Conservation (phyloP, 2,329 filamentous ascomycete species). For the Cytospora leucostoma region DNA sequence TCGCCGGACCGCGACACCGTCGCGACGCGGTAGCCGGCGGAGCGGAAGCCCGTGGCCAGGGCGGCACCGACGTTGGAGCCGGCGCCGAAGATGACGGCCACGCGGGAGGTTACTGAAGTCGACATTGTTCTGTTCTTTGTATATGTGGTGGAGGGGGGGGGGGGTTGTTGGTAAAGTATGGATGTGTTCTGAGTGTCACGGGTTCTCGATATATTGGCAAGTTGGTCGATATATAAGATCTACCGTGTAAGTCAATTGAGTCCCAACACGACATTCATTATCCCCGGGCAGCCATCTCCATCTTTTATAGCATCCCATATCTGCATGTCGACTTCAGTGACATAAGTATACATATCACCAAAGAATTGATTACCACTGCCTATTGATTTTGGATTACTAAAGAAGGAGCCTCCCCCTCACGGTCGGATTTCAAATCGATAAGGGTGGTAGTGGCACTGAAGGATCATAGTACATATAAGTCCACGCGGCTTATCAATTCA, state of each 20-base stretch:
- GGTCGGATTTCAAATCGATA: not conserved
- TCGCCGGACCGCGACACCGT: constrained; percentile 26
- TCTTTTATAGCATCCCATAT: too few relatives aligned
- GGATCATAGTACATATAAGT: not conserved
- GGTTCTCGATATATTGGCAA: not conserved
- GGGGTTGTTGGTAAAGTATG: not conserved
- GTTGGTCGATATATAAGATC: too few relatives aligned
- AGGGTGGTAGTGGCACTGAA: too few relatives aligned
- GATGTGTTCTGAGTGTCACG: not conserved
- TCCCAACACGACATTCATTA: too few relatives aligned
- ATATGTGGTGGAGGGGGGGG: not conserved
- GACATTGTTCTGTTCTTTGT: not conserved
- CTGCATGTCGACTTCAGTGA: too few relatives aligned
- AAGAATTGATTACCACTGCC: too few relatives aligned
- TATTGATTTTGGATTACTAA: not conserved
- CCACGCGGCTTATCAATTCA: not conserved
- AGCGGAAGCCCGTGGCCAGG: constrained; percentile 24
- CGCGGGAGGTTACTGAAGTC: constrained; percentile 9
- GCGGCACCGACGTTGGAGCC: constrained; percentile 27
- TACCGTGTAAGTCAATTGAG: too few relatives aligned
- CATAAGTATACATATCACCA: too few relatives aligned
- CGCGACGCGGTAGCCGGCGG: constrained; percentile 25
- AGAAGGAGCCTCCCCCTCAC: not conserved
- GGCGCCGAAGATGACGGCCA: constrained; percentile 27
- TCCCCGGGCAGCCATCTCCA: too few relatives aligned